Base-by-base conservation (phyloP, 441 rosid species). In the Euphorbia schlechtendalii region DNA sequence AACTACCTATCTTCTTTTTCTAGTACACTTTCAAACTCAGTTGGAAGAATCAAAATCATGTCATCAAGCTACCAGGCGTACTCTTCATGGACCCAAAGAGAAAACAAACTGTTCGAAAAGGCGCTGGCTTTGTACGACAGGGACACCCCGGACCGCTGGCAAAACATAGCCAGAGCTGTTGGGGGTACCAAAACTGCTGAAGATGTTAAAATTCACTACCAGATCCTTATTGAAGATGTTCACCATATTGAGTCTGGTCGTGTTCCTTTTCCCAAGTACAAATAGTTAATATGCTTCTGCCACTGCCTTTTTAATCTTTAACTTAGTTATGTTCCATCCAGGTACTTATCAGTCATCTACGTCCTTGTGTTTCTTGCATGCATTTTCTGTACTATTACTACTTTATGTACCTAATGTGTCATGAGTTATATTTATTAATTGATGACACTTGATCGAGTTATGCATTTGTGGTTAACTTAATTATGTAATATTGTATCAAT, bases 101-200 rank as follows among this genome's bases (percentile, higher is more conserved):
- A 91, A 74, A 88, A 94, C 80, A 86, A 86, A 60, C 85, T 85
- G 21, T 94, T 94, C 70, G 99, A 94, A 82, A 81, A 78, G 80
- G 92, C 96, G 41, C 76, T 94, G 18, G 97, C 86, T 8, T 73
- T 65, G 76, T 70, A 77, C 64, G 77, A 77, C 0, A 88, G 85
- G 76, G 89, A 90, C 43, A 74, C 74, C 3, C 80, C 90, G 0
- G 93, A 88, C 63, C 74, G 78, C 38, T 88, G 97, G 96, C 82
- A 87, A 72, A 90, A 81, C 67, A 86, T 93, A 64, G 86, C 86
- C 53, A 86, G 81, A 0, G 81, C 79, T 32, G 86, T 84, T 61
- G 89, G 89, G 24, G 86, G 87, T 0, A 93, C 88, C 0, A 93
- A 90, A 70, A 84, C 88, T 34, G 66, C 81, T 8, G 92, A 89